phyloP scores from a whole-genome alignment of 1,284 basidiomycete species.

The Microbotryomycetes sp. region DNA sequence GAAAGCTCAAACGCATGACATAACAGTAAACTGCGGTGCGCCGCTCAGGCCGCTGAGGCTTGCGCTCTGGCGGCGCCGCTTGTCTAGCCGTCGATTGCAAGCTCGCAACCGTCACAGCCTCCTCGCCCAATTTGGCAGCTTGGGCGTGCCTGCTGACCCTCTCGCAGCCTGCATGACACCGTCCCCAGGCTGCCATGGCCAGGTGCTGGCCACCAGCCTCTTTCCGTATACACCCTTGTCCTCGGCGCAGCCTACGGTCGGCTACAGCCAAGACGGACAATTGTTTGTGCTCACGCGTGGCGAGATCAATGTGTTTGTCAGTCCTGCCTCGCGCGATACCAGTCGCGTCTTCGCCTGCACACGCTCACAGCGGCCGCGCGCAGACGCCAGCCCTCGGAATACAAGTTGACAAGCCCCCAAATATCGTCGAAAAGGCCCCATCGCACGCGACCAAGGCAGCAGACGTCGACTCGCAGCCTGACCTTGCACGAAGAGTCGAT shows the following conservation, averaged over 20 bases:
- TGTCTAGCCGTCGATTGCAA: no score
- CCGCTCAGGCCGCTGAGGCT: no score
- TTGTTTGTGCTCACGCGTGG: conserved; percentile 11
- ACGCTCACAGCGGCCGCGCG: no score
- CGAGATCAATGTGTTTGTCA: conserved; percentile 21
- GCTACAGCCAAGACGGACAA: conserved; percentile 11
- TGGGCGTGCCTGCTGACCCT: no score
- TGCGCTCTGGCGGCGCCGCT: no score
- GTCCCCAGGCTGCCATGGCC: no score
- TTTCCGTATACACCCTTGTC: neutral
- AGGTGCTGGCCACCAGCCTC: neutral
- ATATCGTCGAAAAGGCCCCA: neutral
- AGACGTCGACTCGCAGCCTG: neutral
- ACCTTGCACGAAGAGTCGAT: no score
- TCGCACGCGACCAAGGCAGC: neutral
- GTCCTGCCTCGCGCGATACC: neutral
- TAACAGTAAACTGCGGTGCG: no score
- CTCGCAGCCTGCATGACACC: no score
- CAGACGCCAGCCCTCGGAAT: conserved; percentile 11
- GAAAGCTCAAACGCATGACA: no score
- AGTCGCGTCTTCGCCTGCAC: neutral
- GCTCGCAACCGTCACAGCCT: no score
- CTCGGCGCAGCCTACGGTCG: neutral
- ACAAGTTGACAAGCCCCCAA: neutral
- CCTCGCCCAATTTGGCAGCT: no score